Conservation (phyloP, 1,139 yeast species). For the Yamadazyma songkhlaensis region DNA sequence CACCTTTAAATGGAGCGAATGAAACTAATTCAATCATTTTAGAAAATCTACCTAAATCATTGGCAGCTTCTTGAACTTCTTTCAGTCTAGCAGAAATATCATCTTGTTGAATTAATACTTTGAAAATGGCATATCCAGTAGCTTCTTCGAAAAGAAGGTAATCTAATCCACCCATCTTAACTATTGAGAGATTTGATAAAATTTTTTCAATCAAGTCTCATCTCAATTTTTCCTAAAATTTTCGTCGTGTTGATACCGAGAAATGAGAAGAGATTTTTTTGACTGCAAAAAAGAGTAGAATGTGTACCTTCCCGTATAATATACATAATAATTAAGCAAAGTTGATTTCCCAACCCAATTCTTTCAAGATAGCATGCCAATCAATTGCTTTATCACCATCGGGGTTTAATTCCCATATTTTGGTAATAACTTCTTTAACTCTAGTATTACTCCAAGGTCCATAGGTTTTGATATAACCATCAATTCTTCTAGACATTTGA, state of each 20-base stretch:
- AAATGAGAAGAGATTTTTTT: background rate
- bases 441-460: conserved; percentile 67
- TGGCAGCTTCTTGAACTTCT: conserved; percentile 92
- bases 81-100: conserved; percentile 86
- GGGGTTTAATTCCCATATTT: conserved; percentile 43
- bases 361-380: conserved; percentile 66
- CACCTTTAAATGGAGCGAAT: conserved; percentile 98
- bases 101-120: conserved; percentile 92
- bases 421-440: conserved; percentile 56
- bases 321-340: conserved; percentile 47
- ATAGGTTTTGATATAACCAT: conserved; percentile 56
- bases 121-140: conserved; percentile 96
- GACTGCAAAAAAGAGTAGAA: background rate
- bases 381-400: conserved; percentile 44
- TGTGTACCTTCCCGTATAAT: background rate
- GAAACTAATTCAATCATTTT: conserved; percentile 91
- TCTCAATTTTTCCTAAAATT: conserved; percentile 2
- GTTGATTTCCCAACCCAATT: conserved; percentile 74
- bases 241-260: background rate
- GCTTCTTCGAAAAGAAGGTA: conserved; percentile 97
- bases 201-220: conserved; percentile 9
- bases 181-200: conserved; percentile 6
- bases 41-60: conserved; percentile 84
- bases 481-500: conserved; percentile 51
- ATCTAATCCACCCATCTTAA: conserved; percentile 68